Base-by-base conservation (phyloP, 331 rosid species). In the Spiraea crenata region DNA sequence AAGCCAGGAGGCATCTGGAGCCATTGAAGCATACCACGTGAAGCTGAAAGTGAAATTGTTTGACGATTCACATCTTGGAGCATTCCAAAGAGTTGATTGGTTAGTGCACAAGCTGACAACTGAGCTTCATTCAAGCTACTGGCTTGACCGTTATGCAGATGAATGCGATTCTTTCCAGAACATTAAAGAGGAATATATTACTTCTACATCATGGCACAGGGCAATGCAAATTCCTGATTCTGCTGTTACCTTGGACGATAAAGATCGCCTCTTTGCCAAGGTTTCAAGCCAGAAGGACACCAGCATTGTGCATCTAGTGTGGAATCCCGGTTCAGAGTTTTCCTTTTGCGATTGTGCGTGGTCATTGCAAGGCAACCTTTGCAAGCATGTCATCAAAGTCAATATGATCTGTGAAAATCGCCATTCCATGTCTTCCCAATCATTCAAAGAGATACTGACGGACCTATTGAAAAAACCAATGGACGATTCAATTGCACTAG, bases 1-100 rank as follows among this genome's bases (percentile, higher is more conserved):
- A 20, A 93, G 99, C 84, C 92, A 84, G 80, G 99, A 93, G 83
- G 91, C 96, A 57, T 93, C 96, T 70, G 89, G 97, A 81, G 99
- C 99, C 75, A 80, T 93, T 57, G 97, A 91, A 80, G 86, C 99
- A 69, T 91, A 91, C 76, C 97, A 91, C 70, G 83, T 91, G 79
- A 93, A 91, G 76, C 82, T 93, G 77, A 93, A 91, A 74, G 86
- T 88, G 71, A 91, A 89, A 74, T 88, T 93, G 72, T 93, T 93
- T 54, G 99, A 93, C 60, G 95, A 93, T 85, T 86, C 99, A 1
- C 97, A 93, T 86, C 95, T 91, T 42, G 95, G 99, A 75, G 97
- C 97, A 3, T 83, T 91, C 48, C 95, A 85, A 81, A 87, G 99
- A 83, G 96, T 91, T 17, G 99, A 93, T 76, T 90, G 97, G 99